Percentiles rank a stretch among this genome's conserved stretches.
These are phyloP conservation scores for Brassica carinata DNA, from an alignment of 345 rosid genomes.

Conservation along the genomic window DNA sequence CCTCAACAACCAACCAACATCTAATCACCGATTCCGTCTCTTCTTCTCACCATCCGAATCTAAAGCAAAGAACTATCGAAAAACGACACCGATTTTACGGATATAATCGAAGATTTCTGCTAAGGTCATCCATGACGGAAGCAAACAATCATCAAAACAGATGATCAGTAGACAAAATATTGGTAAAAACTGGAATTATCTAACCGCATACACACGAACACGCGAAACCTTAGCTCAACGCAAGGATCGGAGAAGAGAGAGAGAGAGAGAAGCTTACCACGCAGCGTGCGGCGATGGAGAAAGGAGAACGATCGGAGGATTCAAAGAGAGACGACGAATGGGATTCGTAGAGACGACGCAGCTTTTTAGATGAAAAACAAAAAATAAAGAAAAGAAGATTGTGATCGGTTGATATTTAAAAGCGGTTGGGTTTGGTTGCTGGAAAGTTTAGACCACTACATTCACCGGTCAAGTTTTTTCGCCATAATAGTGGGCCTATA, in stretches of 20 bases:
- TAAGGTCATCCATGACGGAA: too few relatives aligned
- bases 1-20: too few relatives aligned
- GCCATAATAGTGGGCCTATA: neutral
- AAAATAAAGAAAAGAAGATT: neutral
- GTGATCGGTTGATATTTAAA: neutral
- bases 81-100: too few relatives aligned
- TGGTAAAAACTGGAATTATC: neutral
- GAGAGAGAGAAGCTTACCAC: constrained; percentile 33
- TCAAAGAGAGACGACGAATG: constrained; percentile 30
- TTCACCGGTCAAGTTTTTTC: neutral
- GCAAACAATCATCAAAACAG: neutral
- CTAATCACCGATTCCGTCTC: too few relatives aligned
- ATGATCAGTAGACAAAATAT: constrained; percentile 11
- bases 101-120: too few relatives aligned
- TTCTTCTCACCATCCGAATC: too few relatives aligned
- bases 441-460: neutral
- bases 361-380: neutral
- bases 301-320: constrained; percentile 21
- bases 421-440: neutral
- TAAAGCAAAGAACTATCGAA: too few relatives aligned
- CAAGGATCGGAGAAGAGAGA: constrained; percentile 27
- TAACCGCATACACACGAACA: too few relatives aligned
- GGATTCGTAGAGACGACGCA: constrained; percentile 28
- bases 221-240: constrained; percentile 17
- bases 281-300: constrained; percentile 12